These are phyloP conservation scores for Zygosaccharomyces sapae DNA, from an alignment of 1,139 yeast genomes.

Conservation along the genomic window DNA sequence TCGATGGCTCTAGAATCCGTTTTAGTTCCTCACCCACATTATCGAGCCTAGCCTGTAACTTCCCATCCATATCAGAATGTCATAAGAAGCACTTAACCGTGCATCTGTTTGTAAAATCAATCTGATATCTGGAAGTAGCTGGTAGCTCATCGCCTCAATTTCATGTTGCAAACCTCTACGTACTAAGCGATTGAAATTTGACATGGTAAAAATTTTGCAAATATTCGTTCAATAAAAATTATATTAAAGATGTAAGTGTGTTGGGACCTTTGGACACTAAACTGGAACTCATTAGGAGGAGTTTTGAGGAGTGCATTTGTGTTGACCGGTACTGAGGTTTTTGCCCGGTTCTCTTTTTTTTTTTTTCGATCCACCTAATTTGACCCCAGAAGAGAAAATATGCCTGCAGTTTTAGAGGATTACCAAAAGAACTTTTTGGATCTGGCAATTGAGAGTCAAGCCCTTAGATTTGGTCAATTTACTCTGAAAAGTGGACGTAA, in stretches of 20 bases:
- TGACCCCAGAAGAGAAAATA: neutral
- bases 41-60: neutral
- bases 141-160: neutral
- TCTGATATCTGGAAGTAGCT: neutral
- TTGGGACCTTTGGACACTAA: neutral
- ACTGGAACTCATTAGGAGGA: neutral
- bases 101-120: neutral
- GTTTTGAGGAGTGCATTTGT: slow-evolving; percentile 2
- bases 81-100: neutral
- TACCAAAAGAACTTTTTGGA: slow-evolving; percentile 70
- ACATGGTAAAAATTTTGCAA: slow-evolving; percentile 5
- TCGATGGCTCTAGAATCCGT: neutral
- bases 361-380: neutral
- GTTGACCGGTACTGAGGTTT: slow-evolving; percentile 8
- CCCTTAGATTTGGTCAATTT: slow-evolving; percentile 81
- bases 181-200: neutral
- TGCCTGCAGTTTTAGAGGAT: slow-evolving; percentile 38
- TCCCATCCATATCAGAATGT: neutral
- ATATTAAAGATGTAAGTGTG: neutral
- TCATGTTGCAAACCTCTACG: neutral
- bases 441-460: slow-evolving; percentile 73
- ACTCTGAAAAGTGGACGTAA: slow-evolving; percentile 86
- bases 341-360: slow-evolving; percentile 5
- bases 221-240: slow-evolving; percentile 1
- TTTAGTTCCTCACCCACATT: neutral